Evolutionary conservation across 192 early-diverging fungal species (phyloP), one percentile per base, ranked within the genome.

Genomic region (Cetraspora pellucida): DNA sequence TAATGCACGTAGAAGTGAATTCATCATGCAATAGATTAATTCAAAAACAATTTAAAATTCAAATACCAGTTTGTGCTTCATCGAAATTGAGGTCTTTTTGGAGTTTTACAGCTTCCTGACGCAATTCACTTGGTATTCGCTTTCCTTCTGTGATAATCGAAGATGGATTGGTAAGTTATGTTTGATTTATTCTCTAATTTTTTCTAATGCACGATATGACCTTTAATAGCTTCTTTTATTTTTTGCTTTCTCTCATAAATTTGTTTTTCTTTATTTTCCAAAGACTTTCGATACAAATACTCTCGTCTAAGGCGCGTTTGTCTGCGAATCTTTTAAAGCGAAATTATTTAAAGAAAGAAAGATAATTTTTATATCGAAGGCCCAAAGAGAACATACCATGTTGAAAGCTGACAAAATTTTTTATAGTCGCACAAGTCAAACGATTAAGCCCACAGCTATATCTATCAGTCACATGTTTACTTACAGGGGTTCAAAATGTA

Each of bases 261-360:
- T 77, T 90, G 89, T 77, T 89, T 88, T 55, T 99, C 96, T 81
- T 97, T 95, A 45, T 91, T 85, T 87, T 99, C 97, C 9, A 97
- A 87, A 13, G 96, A 93, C 87, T 99, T 99, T 82, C 91, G 91
- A 90, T 97, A 98, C 44, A 99, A 89, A 76, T 96, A 99, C 86
- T 99, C 97, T 79, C 95, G 82, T 54, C 97, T 88, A 70, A 93
- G 86, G 44, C 97, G 91, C 37, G 94, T 89, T 69, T 96, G 91
- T 84, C 95, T 86, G 65, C 96, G 90, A 77, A 95, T 89, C 93
- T 89, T 54, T 37, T 37, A 37, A 37, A 37, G 37, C 7, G n/a
- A 37, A 37, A 37, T 37, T 37, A 37, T 7, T 37, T 37, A 37
- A 37, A 37, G 37, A 37, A 37, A 0, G 37, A 7, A 37, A 37